Evolutionary conservation across 2,329 filamentous ascomycete genomes (phyloP).

Genomic region (Colletotrichum aenigma): DNA sequence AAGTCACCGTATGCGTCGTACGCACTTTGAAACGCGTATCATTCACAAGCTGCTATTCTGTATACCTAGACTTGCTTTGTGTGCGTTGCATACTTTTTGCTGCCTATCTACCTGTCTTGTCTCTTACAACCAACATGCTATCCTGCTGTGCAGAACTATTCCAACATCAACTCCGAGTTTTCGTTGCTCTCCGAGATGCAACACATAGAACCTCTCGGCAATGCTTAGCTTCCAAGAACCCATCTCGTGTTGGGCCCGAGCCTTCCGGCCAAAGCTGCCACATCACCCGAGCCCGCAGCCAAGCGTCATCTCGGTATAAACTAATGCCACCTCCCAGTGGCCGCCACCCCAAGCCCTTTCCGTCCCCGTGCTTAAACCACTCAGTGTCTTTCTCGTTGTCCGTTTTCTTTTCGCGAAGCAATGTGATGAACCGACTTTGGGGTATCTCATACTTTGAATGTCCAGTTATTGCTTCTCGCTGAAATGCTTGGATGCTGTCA

Average conservation of each 20-base stretch:
- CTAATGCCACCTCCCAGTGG: not conserved
- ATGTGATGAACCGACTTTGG: conserved; percentile 14
- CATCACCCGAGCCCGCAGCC: not conserved
- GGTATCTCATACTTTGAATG: conserved; percentile 20
- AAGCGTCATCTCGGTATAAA: not conserved
- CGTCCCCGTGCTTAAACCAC: not conserved
- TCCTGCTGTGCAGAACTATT: conserved; percentile 2
- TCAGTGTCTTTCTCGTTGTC: not conserved
- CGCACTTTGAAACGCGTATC: conserved; percentile 13
- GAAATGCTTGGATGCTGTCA: conserved; percentile 1
- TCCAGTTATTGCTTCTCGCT: conserved; percentile 4
- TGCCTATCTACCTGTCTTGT: not conserved
- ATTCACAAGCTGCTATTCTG: conserved; percentile 1
- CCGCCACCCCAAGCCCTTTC: not conserved
- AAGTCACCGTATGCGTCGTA: not conserved
- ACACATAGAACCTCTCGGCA: not conserved
- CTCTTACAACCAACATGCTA: not conserved
- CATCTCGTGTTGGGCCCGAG: not conserved
- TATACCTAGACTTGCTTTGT: not conserved
- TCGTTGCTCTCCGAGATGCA: not conserved
- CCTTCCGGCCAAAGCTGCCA: not conserved
- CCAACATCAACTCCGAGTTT: not conserved
- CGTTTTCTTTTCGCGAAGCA: conserved; percentile 10
- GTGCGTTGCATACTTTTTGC: not conserved
- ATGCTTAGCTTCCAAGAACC: not conserved